Conservation (phyloP, 2,329 filamentous ascomycete species). For the Dactylonectria macrodidyma region DNA sequence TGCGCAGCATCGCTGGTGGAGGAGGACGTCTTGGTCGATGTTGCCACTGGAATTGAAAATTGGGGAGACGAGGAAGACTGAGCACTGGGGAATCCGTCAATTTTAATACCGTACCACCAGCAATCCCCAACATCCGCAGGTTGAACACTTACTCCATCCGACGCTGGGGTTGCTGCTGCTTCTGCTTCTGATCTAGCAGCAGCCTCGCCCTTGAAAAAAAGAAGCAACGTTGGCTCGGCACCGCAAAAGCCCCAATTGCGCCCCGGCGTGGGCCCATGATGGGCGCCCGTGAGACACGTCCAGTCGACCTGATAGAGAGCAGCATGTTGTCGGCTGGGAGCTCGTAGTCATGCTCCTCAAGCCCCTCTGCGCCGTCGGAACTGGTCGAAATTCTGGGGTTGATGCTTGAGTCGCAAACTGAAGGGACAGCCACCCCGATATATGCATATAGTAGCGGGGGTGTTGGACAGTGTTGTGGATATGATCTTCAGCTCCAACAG, state of each 20-base stretch:
- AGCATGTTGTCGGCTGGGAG: conserved; percentile 32
- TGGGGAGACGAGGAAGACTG: conserved; percentile 20
- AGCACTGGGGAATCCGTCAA: conserved; percentile 14
- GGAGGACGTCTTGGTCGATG: conserved; percentile 12
- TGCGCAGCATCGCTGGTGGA: neutral
- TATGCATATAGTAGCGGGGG: neutral
- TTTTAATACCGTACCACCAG: conserved; percentile 13
- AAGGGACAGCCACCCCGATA: conserved; percentile 10
- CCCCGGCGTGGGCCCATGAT: conserved; percentile 1
- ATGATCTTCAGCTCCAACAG: no score
- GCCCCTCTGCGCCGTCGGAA: conserved; percentile 7
- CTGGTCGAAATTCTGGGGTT: neutral
- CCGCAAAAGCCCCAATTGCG: neutral
- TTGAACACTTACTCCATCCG: conserved; percentile 15
- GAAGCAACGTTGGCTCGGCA: conserved; percentile 12
- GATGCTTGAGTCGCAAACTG: neutral
- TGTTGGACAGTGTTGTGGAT: no score
- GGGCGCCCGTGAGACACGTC: conserved; percentile 13
- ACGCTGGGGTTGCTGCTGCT: conserved; percentile 24
- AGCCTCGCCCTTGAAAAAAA: conserved; percentile 44
- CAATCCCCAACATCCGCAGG: neutral
- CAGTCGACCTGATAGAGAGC: conserved; percentile 23
- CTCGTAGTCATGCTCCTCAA: conserved; percentile 23
- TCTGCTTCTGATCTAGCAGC: conserved; percentile 33
- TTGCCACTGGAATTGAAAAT: conserved; percentile 1